Evolutionary conservation across 495 filamentous ascomycete species (phyloP).

Genomic region (Neurospora hispaniola): DNA sequence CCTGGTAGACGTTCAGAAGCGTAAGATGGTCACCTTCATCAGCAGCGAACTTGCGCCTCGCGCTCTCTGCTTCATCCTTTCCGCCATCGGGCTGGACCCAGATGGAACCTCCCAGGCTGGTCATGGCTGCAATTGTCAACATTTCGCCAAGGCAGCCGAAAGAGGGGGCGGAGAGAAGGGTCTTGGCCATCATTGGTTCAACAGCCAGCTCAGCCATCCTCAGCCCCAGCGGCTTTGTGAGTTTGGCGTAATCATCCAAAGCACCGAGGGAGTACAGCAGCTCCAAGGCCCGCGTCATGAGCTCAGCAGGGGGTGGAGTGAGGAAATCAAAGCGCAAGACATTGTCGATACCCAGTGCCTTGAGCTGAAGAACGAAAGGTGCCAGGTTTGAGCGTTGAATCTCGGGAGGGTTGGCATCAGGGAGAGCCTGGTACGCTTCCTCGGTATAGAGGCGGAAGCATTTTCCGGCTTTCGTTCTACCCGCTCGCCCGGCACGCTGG

Average conservation of each 20-base stretch:
- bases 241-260: conserved; percentile 80
- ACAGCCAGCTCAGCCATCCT: conserved; percentile 94
- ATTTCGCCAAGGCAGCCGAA: conserved; percentile 81
- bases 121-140: conserved; percentile 90
- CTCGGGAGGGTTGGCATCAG: conserved; percentile 72
- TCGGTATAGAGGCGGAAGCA: conserved; percentile 92
- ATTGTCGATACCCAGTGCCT: conserved; percentile 94
- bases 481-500: conserved; percentile 85
- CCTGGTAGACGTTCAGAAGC: conserved; percentile 85
- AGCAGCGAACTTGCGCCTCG: conserved; percentile 73
- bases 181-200: conserved; percentile 95
- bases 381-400: conserved; percentile 91
- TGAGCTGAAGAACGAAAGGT: conserved; percentile 82
- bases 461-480: conserved; percentile 86
- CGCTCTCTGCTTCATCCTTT: conserved; percentile 60
- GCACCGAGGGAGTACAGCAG: conserved; percentile 83
- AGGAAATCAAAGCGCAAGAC: conserved; percentile 84
- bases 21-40: conserved; percentile 96
- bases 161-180: conserved; percentile 62
- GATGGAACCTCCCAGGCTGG: conserved; percentile 67
- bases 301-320: conserved; percentile 77
- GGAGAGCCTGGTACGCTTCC: conserved; percentile 54
- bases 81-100: conserved; percentile 74
- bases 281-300: conserved; percentile 81
- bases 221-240: conserved; percentile 75